Percentiles rank a stretch among this genome's conserved stretches.
Evolutionary conservation across 202 grass and related monocot genomes (phyloP).

Genomic region (Bolboschoenoplectus hybrid): DNA sequence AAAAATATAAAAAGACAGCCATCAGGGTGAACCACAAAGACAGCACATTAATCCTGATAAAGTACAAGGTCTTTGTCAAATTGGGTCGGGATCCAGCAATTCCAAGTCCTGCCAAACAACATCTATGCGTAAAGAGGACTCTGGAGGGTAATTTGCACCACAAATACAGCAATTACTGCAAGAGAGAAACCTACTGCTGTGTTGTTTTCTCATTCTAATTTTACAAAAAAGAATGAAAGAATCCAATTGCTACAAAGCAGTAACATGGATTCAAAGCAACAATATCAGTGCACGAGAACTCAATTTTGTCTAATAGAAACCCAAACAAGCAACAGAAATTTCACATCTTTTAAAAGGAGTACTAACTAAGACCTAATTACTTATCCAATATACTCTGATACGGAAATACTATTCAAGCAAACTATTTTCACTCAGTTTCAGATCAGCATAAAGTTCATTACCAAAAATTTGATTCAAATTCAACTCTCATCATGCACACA

Average conservation of each 20-base stretch:
- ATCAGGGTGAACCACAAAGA: neutral
- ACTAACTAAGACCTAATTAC: neutral
- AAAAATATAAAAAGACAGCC: neutral
- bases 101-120: no score
- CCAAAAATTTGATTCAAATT: neutral
- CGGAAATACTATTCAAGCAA: neutral
- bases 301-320: neutral
- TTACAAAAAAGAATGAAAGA: neutral
- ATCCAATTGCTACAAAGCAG: neutral
- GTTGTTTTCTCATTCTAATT: neutral
- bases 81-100: no score
- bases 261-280: slow-evolving; percentile 15
- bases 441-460: slow-evolving; percentile 15
- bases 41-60: no score
- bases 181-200: neutral
- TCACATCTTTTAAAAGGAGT: neutral
- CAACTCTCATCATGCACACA: no score
- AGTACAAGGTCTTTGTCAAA: no score
- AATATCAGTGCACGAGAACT: neutral
- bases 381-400: neutral
- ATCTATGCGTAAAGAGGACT: neutral
- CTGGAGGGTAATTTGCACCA: neutral
- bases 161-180: neutral
- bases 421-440: neutral
- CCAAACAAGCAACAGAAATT: slow-evolving; percentile 1